phyloP scores from a whole-genome alignment of 1,284 basidiomycete species.

The Fomitopsis palustris region DNA sequence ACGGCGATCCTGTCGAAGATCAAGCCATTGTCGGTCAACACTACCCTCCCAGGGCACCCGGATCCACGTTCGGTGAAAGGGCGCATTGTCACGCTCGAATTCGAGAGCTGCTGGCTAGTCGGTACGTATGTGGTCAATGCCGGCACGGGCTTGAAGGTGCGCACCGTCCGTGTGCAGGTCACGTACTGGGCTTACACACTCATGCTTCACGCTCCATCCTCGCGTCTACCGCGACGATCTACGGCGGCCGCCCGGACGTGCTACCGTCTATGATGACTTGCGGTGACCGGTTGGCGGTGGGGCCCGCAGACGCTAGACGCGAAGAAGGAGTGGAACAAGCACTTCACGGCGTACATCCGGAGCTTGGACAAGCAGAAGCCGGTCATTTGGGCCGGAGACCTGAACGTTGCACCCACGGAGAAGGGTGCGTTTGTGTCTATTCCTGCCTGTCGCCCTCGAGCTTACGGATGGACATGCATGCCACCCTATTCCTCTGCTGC shows the following conservation, averaged over 20 bases:
- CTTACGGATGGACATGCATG: neutral
- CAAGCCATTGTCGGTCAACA: constrained; percentile 66
- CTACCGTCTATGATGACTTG: neutral
- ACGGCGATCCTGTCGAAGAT: constrained; percentile 80
- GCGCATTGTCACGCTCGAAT: constrained; percentile 80
- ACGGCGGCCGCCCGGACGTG: neutral
- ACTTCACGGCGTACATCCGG: constrained; percentile 72
- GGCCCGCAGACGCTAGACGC: constrained; percentile 57
- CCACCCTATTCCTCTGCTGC: neutral
- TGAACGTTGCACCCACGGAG: constrained; percentile 82
- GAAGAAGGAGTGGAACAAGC: constrained; percentile 74
- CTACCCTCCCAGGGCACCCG: constrained; percentile 71
- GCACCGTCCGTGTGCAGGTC: constrained; percentile 3
- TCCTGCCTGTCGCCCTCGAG: neutral
- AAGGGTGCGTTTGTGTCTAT: constrained; percentile 41
- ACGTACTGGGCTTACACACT: neutral
- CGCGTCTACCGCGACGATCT: neutral
- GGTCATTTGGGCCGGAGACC: constrained; percentile 87
- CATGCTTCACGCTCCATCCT: neutral
- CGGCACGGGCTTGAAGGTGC: constrained; percentile 73
- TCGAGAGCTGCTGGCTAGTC: constrained; percentile 66
- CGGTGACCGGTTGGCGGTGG: neutral
- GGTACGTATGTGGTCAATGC: constrained; percentile 91
- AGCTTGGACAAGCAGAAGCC: constrained; percentile 75
- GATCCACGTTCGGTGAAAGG: constrained; percentile 62